phyloP scores from a whole-genome alignment of 257 asterid species.

The Nicotiana knightiana region DNA sequence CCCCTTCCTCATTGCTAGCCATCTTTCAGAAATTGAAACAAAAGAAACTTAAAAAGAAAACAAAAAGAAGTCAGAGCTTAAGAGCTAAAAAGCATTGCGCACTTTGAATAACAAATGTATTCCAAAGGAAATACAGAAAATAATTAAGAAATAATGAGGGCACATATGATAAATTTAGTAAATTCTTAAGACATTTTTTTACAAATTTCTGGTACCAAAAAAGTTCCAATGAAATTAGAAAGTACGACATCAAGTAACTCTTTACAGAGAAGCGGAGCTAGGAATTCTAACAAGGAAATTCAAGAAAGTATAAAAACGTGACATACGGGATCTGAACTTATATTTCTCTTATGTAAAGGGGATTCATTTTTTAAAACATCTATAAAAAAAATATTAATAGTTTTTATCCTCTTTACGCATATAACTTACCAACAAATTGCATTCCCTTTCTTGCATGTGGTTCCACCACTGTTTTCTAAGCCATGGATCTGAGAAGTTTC shows the following conservation, averaged over 20 bases:
- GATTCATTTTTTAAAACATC: too few relatives aligned
- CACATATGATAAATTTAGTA: background rate
- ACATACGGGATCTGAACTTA: too few relatives aligned
- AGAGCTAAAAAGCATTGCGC: background rate
- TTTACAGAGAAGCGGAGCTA: background rate
- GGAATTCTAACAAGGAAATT: too few relatives aligned
- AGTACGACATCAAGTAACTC: background rate
- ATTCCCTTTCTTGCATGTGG: too few relatives aligned
- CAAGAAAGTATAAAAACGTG: too few relatives aligned
- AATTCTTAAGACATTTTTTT: background rate
- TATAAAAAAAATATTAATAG: too few relatives aligned
- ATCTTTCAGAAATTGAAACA: constrained; percentile 21
- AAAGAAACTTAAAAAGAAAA: constrained; percentile 10
- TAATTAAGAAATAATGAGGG: background rate
- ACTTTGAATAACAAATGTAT: background rate
- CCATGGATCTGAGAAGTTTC: background rate
- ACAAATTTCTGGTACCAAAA: background rate
- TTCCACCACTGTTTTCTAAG: too few relatives aligned
- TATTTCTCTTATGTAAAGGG: too few relatives aligned
- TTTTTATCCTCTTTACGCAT: too few relatives aligned
- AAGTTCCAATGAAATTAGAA: background rate
- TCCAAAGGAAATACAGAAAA: background rate
- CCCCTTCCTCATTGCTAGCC: constrained; percentile 50
- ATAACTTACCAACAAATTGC: too few relatives aligned
- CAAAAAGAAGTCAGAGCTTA: background rate